Percentiles rank a stretch among this genome's conserved stretches.
Evolutionary conservation across 2,329 filamentous ascomycete species (phyloP).

Genomic region (Aspergillus sp.): DNA sequence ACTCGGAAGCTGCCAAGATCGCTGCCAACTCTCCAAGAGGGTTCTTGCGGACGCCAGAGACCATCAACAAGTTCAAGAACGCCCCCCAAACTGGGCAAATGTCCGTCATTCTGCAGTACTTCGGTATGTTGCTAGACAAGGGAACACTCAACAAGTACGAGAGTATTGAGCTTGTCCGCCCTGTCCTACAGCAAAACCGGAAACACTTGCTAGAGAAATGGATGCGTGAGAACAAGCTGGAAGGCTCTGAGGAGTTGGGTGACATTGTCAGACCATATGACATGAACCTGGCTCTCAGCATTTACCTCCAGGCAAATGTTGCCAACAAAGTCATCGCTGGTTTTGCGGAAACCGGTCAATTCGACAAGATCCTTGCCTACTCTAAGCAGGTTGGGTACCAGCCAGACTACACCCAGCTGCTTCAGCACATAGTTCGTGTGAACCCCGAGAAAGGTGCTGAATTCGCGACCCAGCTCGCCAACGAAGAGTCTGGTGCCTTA

Average conservation of each 20-base stretch:
- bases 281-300: conserved; percentile 77
- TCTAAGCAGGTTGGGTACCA: conserved; percentile 80
- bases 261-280: conserved; percentile 91
- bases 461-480: conserved; percentile 89
- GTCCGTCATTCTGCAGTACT: conserved; percentile 94
- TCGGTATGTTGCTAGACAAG: conserved; percentile 95
- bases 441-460: conserved; percentile 93
- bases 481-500: conserved; percentile 80
- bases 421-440: conserved; percentile 88
- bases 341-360: conserved; percentile 92
- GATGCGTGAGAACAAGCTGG: conserved; percentile 93
- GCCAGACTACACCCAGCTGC: conserved; percentile 89
- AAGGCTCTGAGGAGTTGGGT: conserved; percentile 93
- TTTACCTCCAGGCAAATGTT: conserved; percentile 88
- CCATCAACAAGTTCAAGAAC: conserved; percentile 93
- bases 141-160: conserved; percentile 89
- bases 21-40: conserved; percentile 95
- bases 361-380: conserved; percentile 95
- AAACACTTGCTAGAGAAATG: conserved; percentile 98
- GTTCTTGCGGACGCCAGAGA: conserved; percentile 90
- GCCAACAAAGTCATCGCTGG: conserved; percentile 93
- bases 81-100: conserved; percentile 71
- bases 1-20: conserved; percentile 86
- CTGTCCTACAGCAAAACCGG: conserved; percentile 87
- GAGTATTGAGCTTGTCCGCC: conserved; percentile 87